These are phyloP conservation scores for Triangularia setosa DNA, from an alignment of 2,329 filamentous ascomycete genomes.

Conservation along the genomic window DNA sequence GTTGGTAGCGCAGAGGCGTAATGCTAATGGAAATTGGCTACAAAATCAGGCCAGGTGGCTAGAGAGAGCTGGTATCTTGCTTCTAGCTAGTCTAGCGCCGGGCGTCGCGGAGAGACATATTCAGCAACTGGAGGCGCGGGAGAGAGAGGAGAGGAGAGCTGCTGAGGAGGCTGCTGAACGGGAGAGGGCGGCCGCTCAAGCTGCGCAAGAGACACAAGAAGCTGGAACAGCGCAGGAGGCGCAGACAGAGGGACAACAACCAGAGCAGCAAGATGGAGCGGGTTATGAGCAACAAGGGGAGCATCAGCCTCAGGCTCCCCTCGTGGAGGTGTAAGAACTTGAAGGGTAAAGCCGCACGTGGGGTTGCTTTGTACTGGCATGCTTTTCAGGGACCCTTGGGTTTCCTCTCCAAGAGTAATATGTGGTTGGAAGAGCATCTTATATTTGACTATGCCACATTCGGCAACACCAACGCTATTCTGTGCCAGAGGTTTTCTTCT, in stretches of 20 bases:
- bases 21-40: conserved; percentile 47
- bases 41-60: conserved; percentile 48
- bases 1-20: conserved; percentile 45
- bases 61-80: conserved; percentile 59
- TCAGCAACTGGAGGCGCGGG: conserved; percentile 52
- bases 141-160: conserved; percentile 44
- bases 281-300: neutral
- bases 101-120: conserved; percentile 65
- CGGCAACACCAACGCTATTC: neutral
- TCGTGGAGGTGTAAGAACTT: conserved; percentile 10
- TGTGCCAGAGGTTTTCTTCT: neutral
- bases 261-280: neutral
- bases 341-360: neutral
- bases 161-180: conserved; percentile 39
- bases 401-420: neutral
- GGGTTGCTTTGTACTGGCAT: neutral
- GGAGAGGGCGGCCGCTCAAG: conserved; percentile 26
- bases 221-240: conserved; percentile 2
- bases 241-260: neutral
- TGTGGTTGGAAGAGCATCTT: neutral
- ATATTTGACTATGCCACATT: neutral
- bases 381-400: neutral
- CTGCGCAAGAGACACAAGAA: conserved; percentile 7
- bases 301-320: neutral
- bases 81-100: conserved; percentile 62